phyloP scores from a whole-genome alignment of 192 early-diverging fungal species.

The Chytriomyces sp. region DNA sequence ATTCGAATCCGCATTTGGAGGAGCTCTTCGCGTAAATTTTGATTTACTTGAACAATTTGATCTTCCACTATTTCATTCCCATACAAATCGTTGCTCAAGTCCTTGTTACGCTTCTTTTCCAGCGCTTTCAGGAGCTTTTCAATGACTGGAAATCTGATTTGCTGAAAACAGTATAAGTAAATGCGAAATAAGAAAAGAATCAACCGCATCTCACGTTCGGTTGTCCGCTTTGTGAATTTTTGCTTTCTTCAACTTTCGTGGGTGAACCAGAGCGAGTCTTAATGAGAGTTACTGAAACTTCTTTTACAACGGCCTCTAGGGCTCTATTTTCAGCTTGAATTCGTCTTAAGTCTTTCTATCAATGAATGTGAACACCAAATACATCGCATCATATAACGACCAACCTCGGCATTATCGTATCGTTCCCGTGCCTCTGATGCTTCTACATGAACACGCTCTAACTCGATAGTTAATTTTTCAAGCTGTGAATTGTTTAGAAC shows the following conservation, averaged over 20 bases:
- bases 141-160: slow-evolving; percentile 29
- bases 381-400: neutral
- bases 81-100: slow-evolving; percentile 15
- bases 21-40: slow-evolving; percentile 31
- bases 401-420: slow-evolving; percentile 35
- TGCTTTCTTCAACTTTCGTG: neutral
- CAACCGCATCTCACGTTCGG: too few relatives aligned
- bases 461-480: slow-evolving; percentile 46
- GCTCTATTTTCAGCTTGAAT: slow-evolving; percentile 36
- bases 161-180: neutral
- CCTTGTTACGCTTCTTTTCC: slow-evolving; percentile 31
- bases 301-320: slow-evolving; percentile 47
- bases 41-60: slow-evolving; percentile 18
- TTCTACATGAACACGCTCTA: slow-evolving; percentile 48
- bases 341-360: slow-evolving; percentile 28
- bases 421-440: slow-evolving; percentile 40
- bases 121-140: slow-evolving; percentile 35
- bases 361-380: neutral
- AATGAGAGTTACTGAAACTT: slow-evolving; percentile 42
- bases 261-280: slow-evolving; percentile 10
- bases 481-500: slow-evolving; percentile 33
- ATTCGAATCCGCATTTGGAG: slow-evolving; percentile 5
- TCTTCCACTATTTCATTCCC: slow-evolving; percentile 17
- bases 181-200: neutral
- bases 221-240: too few relatives aligned